phyloP scores from a whole-genome alignment of 331 rosid genomes.

The Quercus lobata region DNA sequence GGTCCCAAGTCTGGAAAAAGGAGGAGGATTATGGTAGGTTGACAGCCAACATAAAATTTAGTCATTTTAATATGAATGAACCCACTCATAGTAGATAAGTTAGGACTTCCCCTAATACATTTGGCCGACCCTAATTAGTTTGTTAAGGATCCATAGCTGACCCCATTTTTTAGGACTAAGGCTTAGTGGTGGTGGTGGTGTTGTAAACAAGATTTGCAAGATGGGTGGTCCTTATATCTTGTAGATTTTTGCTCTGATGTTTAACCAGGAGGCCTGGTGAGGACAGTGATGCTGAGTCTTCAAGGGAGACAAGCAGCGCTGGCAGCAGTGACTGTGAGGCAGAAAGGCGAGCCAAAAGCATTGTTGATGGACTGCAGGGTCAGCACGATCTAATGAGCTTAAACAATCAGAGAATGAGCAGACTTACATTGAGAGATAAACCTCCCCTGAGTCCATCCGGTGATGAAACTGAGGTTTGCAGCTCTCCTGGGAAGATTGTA shows the following conservation, averaged over 20 bases:
- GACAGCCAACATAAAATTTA: too few species aligned
- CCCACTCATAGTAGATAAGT: too few species aligned
- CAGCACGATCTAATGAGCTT: constrained; percentile 17
- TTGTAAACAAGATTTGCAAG: neutral
- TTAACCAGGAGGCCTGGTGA: constrained; percentile 35
- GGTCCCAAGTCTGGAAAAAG: too few species aligned
- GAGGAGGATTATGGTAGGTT: too few species aligned
- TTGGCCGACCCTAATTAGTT: too few species aligned
- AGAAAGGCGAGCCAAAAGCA: constrained; percentile 32
- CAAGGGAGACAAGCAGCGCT: constrained; percentile 44
- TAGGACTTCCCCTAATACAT: too few species aligned
- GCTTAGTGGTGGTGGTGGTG: too few species aligned
- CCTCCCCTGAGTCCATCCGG: constrained; percentile 28
- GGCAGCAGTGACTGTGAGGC: constrained; percentile 49
- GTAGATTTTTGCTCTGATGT: constrained; percentile 6
- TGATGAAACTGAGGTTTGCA: constrained; percentile 39
- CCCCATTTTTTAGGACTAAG: too few species aligned
- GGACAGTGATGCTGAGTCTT: constrained; percentile 39
- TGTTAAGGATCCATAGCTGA: too few species aligned
- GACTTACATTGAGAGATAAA: constrained; percentile 32
- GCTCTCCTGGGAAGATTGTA: constrained; percentile 25
- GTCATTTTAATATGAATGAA: too few species aligned
- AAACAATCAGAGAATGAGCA: constrained; percentile 29
- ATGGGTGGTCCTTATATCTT: neutral
- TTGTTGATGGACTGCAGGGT: constrained; percentile 22